Conservation (phyloP, 1,284 basidiomycete species). For the Tilletia caries region DNA sequence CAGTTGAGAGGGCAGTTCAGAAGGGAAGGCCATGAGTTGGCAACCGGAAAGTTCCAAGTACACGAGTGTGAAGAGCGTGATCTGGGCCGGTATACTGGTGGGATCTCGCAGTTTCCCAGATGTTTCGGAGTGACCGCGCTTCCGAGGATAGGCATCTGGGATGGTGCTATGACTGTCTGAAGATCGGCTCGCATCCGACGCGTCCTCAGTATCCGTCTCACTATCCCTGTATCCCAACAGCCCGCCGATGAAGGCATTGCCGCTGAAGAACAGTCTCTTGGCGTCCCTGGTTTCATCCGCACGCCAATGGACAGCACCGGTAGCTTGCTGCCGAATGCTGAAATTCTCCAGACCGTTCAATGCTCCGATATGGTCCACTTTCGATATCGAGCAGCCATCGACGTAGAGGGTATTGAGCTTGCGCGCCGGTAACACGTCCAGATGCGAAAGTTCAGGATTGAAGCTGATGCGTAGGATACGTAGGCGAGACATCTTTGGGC, state of each 20-base stretch:
- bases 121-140: background rate
- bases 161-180: background rate
- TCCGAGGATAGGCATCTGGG: background rate
- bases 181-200: slow-evolving; percentile 11
- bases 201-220: background rate
- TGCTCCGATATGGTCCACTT: slow-evolving; percentile 58
- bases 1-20: slow-evolving; percentile 64
- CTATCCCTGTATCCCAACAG: background rate
- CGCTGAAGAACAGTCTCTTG: slow-evolving; percentile 88
- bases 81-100: background rate
- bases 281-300: slow-evolving; percentile 77
- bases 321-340: slow-evolving; percentile 77
- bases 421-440: slow-evolving; percentile 69
- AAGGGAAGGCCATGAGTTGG: slow-evolving; percentile 68
- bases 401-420: slow-evolving; percentile 85
- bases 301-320: slow-evolving; percentile 63
- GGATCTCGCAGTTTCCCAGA: background rate
- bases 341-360: slow-evolving; percentile 78
- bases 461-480: slow-evolving; percentile 81
- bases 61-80: slow-evolving; percentile 70
- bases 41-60: slow-evolving; percentile 93
- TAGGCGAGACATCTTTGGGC: slow-evolving; percentile 34
- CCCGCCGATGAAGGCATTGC: slow-evolving; percentile 59
- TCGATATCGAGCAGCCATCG: slow-evolving; percentile 74
- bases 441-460: slow-evolving; percentile 66